Percentiles rank a stretch among this genome's conserved stretches.
Evolutionary conservation across 331 rosid genomes (phyloP).

Genomic region (Acacia pycnantha): DNA sequence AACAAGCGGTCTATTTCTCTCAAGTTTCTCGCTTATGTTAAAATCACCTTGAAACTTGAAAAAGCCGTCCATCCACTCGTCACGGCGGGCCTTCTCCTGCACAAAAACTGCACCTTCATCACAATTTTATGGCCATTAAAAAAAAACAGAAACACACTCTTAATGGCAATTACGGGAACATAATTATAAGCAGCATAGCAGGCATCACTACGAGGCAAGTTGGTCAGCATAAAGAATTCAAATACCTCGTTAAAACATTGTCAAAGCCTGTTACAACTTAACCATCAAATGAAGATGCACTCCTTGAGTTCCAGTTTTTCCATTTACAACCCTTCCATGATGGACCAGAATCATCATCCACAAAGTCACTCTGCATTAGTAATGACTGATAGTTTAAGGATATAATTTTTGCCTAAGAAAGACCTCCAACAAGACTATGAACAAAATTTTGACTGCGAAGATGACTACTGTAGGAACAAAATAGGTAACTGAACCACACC

Average conservation of each 20-base stretch:
- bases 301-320: neutral
- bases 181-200: too few relatives aligned
- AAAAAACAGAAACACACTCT: too few relatives aligned
- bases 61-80: conserved; percentile 29
- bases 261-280: conserved; percentile 27
- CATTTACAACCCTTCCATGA: neutral
- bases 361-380: neutral
- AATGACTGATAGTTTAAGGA: too few relatives aligned
- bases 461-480: neutral
- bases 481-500: conserved; percentile 34
- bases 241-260: conserved; percentile 14
- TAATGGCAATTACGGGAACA: too few relatives aligned
- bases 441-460: neutral
- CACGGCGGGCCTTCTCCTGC: conserved; percentile 34
- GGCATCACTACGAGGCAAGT: conserved; percentile 24
- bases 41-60: conserved; percentile 17
- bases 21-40: neutral
- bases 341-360: neutral
- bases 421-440: too few relatives aligned
- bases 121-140: neutral
- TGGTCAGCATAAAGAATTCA: conserved; percentile 21
- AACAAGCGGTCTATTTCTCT: neutral
- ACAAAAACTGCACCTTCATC: conserved; percentile 17
- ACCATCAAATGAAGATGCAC: conserved; percentile 10
- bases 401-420: too few relatives aligned